Evolutionary conservation across 129 eudicot genomes (phyloP), one percentile per base, ranked within the genome.

Genomic region (Saussurea involucrata): DNA sequence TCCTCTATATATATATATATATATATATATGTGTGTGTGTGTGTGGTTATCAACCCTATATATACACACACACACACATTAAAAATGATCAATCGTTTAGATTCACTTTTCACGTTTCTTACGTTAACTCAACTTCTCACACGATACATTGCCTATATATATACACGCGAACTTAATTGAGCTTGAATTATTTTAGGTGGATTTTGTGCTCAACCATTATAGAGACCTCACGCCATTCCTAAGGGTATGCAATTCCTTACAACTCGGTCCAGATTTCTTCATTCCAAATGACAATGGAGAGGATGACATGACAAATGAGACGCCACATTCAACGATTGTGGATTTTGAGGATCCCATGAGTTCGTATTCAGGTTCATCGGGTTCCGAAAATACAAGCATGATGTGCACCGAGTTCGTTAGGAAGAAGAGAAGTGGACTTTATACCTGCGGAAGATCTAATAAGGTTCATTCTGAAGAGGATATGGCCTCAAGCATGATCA

Each of bases 211-310:
- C 2, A 84, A 85, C 34, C 91, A 90, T 81, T 85, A 95, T 81
- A 85, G 72, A 76, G 97, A 95, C 81, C 87, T 95, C 24, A 73
- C 96, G 5, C 92, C 97, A 17, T 95, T 89, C 80, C 55, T 95
- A 69, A 90, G 90, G 87, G 82, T 55, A 77, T 95, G 99, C 91
- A 85, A 80, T 40, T 69, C 85, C 2, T 78, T 95, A 72, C 99
- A 95, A 83, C 93, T 95, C 28, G 76, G 99, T 65, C 96, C 99
- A 4, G 99, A 92, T 73, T 95, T 89, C 86, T 85, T 95, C 85
- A 89, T 92, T 73, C 99, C 99, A 53, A 94, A 89, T 70, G 99
- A 95, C 66, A 89, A 72, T 27, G 97, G 94, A 66, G 91, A 89
- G 3, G 95, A 87, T 9, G 92, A 89, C 22, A 86, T 69, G 88